Base-by-base conservation (phyloP, 495 filamentous ascomycete genomes). In the Hypoxylon subgilvum region DNA sequence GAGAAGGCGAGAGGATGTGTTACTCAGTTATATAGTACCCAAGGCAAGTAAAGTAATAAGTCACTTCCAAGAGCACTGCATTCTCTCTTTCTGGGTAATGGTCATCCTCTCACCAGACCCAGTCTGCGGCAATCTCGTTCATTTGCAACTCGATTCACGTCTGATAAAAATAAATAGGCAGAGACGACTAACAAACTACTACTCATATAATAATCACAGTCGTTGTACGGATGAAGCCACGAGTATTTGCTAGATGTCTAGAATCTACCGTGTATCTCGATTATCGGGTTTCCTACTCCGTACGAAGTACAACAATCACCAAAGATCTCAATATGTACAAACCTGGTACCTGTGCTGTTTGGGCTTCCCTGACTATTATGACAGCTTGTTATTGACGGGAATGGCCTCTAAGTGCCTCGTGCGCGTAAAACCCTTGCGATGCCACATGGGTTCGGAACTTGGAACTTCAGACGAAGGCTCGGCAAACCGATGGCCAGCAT, bases 381-480 rank as follows among this genome's bases (percentile, higher is more conserved):
- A 52, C 44, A 62, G 47, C 25, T 57, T 49, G n/a, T 49, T 63
- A 63, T 54, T 39, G 34, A 53, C 27, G 44, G 21, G 25, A 10
- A 54, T 42, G n/a, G 27, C 54, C 54, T 58, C 16, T 27, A n/a
- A 40, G 49, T 27, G 53, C 19, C 61, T 55, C 49, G 61, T 59
- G 61, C 61, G 28, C 54, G 25, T 25, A 55, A 16, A 7, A 4
- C 35, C 21, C 21, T 16, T 45, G 31, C 44, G 47, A 45, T 32
- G 42, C 52, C 44, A 55, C 61, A 64, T 59, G 61, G 61, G 49
- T 45, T 39, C n/a, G n/a, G n/a, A n/a, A n/a, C n/a, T n/a, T n/a
- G n/a, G n/a, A n/a, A n/a, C n/a, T n/a, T n/a, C n/a, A 22, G 19
- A 30, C 39, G 32, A 57, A 50, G 49, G 48, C 53, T 64, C 31